Evolutionary conservation across 1,284 basidiomycete genomes (phyloP), one percentile per base, ranked within the genome.

Genomic region (Ceratobasidium sp.): DNA sequence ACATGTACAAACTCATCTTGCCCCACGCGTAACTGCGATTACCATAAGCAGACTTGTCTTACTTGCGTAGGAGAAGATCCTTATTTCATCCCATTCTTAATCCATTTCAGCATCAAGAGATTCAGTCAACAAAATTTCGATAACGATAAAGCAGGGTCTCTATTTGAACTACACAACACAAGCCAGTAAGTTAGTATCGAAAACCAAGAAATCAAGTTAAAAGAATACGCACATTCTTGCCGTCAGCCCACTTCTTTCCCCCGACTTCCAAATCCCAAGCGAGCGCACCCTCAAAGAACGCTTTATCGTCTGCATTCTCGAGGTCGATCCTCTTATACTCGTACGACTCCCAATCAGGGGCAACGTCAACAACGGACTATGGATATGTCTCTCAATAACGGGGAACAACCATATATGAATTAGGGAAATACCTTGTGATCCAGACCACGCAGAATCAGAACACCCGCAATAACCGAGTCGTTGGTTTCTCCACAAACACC

Each of bases 191-290:
- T 13, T 15, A 20, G 15, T 51, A 20, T 15, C 15, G 15, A 15
- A 51, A 20, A 18, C 15, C 49, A 51, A 5, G 49, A 5, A 20
- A 51, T 18, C 49, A 15, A 15, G 4, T 40, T 23, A 40, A n/a
- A 18, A 15, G n/a, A 64, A 20, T 77, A 89, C 91, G 89, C 84
- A 95, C 93, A 85, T 91, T 93, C 89, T 95, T 95, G 82, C 94
- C 95, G 86, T 95, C 95, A 79, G 87, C 92, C 94, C 94, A 97
- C 85, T 91, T 89, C 90, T 94, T 95, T 72, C 93, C 96, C 81
- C 92, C 91, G 79, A 96, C 83, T 86, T 93, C 93, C 96, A 81
- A 81, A 94, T 97, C 95, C 96, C 96, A 97, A 77, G 95, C 94
- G 81, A 97, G 89, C 51, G 94, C 93, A 81, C 89, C 93, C 89